phyloP scores from a whole-genome alignment of 139 green algal species.

The Chlamydomonas sp. region DNA sequence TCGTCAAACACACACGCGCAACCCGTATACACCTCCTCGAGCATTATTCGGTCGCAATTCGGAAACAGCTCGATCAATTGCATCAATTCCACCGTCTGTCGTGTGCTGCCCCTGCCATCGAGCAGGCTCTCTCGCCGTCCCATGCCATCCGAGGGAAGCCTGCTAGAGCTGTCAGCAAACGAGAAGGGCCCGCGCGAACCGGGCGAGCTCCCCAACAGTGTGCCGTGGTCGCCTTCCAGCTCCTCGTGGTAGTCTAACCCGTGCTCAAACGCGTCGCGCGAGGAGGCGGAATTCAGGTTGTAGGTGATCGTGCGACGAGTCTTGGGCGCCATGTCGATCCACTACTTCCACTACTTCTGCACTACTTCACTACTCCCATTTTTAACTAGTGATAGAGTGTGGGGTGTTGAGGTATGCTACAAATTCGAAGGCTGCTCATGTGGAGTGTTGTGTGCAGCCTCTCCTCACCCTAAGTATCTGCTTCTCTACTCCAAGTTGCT shows the following conservation, averaged over 20 bases:
- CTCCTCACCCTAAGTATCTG: too few relatives aligned
- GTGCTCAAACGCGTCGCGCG: constrained; percentile 25
- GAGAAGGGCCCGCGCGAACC: background rate
- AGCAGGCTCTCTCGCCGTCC: constrained; percentile 3
- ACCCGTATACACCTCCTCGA: constrained; percentile 6
- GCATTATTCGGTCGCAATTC: background rate
- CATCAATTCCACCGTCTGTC: constrained; percentile 14
- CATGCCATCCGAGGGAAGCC: background rate
- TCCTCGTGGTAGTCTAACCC: constrained; percentile 19
- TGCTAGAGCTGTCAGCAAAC: background rate
- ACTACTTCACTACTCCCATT: background rate
- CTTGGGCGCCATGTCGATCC: constrained; percentile 2
- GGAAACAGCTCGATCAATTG: constrained; percentile 28
- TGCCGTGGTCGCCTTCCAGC: background rate
- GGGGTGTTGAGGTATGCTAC: background rate
- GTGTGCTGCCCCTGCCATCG: constrained; percentile 4
- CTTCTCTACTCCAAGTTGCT: too few relatives aligned
- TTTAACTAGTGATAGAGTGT: background rate
- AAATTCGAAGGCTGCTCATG: background rate
- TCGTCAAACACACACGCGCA: constrained; percentile 20
- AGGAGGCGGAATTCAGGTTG: constrained; percentile 15
- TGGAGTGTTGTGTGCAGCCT: too few relatives aligned
- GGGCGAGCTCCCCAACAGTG: background rate
- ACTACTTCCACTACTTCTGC: background rate
- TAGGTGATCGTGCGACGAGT: constrained; percentile 11